Conservation (phyloP, 768 basidiomycete species). For the Flagelloscypha sp. region DNA sequence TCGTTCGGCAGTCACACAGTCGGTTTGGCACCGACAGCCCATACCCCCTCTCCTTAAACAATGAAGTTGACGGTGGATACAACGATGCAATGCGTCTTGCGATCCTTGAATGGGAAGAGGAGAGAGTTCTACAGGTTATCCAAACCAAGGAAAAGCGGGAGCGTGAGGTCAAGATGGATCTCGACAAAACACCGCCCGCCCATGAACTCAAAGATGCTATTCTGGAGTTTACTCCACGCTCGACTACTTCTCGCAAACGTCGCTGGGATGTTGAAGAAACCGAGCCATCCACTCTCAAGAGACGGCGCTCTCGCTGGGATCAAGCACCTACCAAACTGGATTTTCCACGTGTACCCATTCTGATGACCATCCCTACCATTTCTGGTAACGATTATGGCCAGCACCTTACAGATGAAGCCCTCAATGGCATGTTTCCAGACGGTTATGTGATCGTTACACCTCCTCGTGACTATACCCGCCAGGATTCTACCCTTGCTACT, state of each 20-base stretch:
- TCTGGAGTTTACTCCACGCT: constrained; percentile 57
- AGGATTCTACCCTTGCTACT: constrained; percentile 41
- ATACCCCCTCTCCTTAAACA: constrained; percentile 62
- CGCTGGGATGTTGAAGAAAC: constrained; percentile 78
- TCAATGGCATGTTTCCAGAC: constrained; percentile 81
- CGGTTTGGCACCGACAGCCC: constrained; percentile 75
- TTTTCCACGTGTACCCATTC: constrained; percentile 66
- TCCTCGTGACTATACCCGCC: constrained; percentile 86
- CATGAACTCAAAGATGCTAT: constrained; percentile 68
- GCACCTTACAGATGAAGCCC: constrained; percentile 93
- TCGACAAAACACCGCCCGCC: constrained; percentile 88
- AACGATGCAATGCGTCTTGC: constrained; percentile 93
- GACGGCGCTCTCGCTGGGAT: constrained; percentile 95
- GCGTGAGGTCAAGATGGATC: constrained; percentile 74
- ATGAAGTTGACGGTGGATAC: constrained; percentile 78
- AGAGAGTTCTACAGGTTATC: constrained; percentile 70
- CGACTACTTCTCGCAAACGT: constrained; percentile 65
- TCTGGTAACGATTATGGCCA: constrained; percentile 95
- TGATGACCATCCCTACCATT: constrained; percentile 84
- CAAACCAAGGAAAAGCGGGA: constrained; percentile 83
- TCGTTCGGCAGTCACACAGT: constrained; percentile 82
- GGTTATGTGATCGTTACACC: constrained; percentile 92
- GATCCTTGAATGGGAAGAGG: constrained; percentile 90
- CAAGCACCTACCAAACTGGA: constrained; percentile 74
- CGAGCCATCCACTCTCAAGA: constrained; percentile 74